Conservation (phyloP, 1,284 basidiomycete genomes). For the Sporisorium iseilematis-ciliati region DNA sequence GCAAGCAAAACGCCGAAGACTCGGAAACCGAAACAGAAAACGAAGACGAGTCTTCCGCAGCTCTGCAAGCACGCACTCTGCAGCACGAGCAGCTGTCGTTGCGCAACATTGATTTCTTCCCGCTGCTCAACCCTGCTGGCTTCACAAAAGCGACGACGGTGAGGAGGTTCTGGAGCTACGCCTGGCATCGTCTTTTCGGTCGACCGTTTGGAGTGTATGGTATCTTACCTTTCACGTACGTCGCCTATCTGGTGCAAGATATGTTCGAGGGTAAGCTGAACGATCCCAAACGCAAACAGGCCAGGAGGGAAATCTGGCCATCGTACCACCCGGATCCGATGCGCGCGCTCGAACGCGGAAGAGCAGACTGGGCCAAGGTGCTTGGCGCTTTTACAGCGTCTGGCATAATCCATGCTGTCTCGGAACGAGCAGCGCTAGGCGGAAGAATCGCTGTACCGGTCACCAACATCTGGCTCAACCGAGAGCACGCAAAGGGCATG, state of each 20-base stretch:
- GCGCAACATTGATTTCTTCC: slow-evolving; percentile 58
- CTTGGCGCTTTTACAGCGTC: slow-evolving; percentile 52
- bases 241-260: slow-evolving; percentile 41
- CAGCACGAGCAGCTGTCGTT: slow-evolving; percentile 40
- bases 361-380: slow-evolving; percentile 58
- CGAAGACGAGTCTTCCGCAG: slow-evolving; percentile 33
- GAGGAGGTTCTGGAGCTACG: slow-evolving; percentile 48
- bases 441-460: slow-evolving; percentile 47
- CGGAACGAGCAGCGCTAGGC: slow-evolving; percentile 48
- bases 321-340: slow-evolving; percentile 49
- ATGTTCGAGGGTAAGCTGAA: slow-evolving; percentile 35
- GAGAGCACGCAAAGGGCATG: slow-evolving; percentile 41
- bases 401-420: slow-evolving; percentile 53
- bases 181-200: slow-evolving; percentile 53
- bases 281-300: slow-evolving; percentile 34
- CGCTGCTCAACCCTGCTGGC: slow-evolving; percentile 48
- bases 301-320: slow-evolving; percentile 39
- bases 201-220: slow-evolving; percentile 52
- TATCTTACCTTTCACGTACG: slow-evolving; percentile 46
- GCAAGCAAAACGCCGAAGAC: slow-evolving; percentile 12
- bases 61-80: slow-evolving; percentile 10
- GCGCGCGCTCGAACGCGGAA: slow-evolving; percentile 39
- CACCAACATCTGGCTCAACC: slow-evolving; percentile 45
- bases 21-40: slow-evolving; percentile 39
- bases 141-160: slow-evolving; percentile 45